Percentiles rank a stretch among this genome's conserved stretches.
Evolutionary conservation across 1,284 basidiomycete species (phyloP).

Genomic region (Ceratobasidium sp.): DNA sequence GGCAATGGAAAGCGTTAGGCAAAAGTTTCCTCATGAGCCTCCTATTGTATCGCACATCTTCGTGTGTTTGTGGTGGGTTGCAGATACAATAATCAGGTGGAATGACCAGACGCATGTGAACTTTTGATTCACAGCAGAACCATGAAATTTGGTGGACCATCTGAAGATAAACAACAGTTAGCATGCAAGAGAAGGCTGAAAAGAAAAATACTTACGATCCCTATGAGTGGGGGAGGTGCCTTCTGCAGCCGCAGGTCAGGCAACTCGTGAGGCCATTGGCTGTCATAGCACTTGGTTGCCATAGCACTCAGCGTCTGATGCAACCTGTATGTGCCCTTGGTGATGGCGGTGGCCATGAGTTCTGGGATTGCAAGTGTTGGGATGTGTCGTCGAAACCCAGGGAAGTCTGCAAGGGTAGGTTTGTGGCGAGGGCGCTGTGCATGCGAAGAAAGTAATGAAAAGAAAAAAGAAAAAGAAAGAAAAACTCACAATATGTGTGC

Average conservation of each 20-base stretch:
- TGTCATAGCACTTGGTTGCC: not conserved
- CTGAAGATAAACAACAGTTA: not conserved
- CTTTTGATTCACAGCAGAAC: not conserved
- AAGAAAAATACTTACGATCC: not conserved
- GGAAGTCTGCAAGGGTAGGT: not conserved
- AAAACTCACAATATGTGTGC: not conserved
- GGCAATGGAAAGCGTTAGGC: not conserved
- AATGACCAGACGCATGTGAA: not conserved
- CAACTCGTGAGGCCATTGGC: not conserved
- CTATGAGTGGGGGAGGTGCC: not conserved
- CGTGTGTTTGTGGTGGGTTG: not conserved
- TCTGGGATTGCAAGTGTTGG: conserved; percentile 2
- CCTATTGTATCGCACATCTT: not conserved
- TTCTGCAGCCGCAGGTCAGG: not conserved
- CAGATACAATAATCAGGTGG: not conserved
- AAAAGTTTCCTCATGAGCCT: not conserved
- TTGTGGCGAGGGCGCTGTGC: not conserved
- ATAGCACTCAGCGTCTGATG: not conserved
- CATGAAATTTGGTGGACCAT: conserved; percentile 7
- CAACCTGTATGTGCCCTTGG: not conserved
- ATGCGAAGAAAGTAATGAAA: too few species aligned
- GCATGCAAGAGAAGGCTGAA: not conserved
- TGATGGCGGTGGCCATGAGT: not conserved
- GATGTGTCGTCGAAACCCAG: not conserved
- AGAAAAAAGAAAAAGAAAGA: not conserved